Percentiles rank a stretch among this genome's conserved stretches.
phyloP scores from a whole-genome alignment of 177 flowering plant species.

The Vitis hybrid region DNA sequence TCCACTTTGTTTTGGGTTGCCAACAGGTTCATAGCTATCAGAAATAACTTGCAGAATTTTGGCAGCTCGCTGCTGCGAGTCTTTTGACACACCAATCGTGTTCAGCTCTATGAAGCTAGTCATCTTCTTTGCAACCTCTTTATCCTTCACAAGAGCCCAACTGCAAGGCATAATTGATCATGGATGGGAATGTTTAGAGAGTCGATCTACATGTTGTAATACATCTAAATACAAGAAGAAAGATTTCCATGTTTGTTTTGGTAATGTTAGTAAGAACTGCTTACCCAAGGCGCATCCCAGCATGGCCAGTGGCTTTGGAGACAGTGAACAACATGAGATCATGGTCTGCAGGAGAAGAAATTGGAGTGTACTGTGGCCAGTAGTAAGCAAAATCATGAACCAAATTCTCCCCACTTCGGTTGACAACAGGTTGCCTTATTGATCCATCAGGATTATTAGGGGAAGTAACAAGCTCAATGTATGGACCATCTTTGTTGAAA shows the following conservation, averaged over 20 bases:
- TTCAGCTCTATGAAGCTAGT: slow-evolving; percentile 64
- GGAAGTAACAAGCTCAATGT: slow-evolving; percentile 81
- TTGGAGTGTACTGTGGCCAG: slow-evolving; percentile 96
- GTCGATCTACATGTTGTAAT: neutral
- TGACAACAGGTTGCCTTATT: slow-evolving; percentile 54
- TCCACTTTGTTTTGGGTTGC: neutral
- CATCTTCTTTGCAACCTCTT: slow-evolving; percentile 71
- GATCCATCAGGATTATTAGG: slow-evolving; percentile 95
- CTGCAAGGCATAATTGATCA: slow-evolving; percentile 29
- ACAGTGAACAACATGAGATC: slow-evolving; percentile 88
- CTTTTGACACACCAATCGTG: slow-evolving; percentile 92
- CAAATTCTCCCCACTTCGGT: slow-evolving; percentile 45
- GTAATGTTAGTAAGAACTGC: slow-evolving; percentile 1
- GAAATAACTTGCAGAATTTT: slow-evolving; percentile 54
- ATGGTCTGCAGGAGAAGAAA: slow-evolving; percentile 55
- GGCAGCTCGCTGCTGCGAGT: slow-evolving; percentile 86
- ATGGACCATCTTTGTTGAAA: slow-evolving; percentile 52
- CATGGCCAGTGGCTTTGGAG: slow-evolving; percentile 91
- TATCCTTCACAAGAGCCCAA: slow-evolving; percentile 90
- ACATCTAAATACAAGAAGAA: neutral
- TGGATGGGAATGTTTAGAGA: too few species aligned
- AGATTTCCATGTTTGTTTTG: neutral
- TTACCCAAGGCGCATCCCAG: slow-evolving; percentile 89
- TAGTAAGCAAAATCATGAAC: slow-evolving; percentile 88
- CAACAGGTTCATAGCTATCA: slow-evolving; percentile 34